Conservation (phyloP, 2,329 filamentous ascomycete genomes). For the Trichoderma simmonsii region DNA sequence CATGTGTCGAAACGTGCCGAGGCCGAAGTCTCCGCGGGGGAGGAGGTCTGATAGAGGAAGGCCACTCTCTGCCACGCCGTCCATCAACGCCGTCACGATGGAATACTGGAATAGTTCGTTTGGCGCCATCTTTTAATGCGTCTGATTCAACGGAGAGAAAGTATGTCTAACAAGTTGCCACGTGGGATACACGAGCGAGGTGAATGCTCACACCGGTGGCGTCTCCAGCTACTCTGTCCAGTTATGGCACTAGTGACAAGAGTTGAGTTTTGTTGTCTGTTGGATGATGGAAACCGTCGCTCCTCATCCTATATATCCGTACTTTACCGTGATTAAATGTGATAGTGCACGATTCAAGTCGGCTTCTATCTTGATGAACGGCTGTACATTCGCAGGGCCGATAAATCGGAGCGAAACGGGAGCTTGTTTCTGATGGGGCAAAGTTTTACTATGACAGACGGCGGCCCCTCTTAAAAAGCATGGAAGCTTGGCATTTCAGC, state of each 20-base stretch:
- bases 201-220: neutral
- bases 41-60: neutral
- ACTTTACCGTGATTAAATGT: neutral
- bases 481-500: neutral
- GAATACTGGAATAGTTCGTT: neutral
- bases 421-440: neutral
- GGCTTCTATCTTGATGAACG: neutral
- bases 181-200: neutral
- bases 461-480: neutral
- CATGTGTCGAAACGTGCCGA: neutral
- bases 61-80: neutral
- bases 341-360: neutral
- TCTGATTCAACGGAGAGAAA: neutral
- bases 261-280: neutral
- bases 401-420: neutral
- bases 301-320: neutral
- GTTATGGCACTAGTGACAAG: neutral
- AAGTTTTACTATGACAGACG: neutral
- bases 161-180: neutral
- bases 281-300: neutral
- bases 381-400: neutral
- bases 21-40: neutral
- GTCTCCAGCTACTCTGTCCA: neutral
- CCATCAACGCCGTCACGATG: neutral
- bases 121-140: neutral